phyloP scores from a whole-genome alignment of 306 rosid species.

The Prunus padus region DNA sequence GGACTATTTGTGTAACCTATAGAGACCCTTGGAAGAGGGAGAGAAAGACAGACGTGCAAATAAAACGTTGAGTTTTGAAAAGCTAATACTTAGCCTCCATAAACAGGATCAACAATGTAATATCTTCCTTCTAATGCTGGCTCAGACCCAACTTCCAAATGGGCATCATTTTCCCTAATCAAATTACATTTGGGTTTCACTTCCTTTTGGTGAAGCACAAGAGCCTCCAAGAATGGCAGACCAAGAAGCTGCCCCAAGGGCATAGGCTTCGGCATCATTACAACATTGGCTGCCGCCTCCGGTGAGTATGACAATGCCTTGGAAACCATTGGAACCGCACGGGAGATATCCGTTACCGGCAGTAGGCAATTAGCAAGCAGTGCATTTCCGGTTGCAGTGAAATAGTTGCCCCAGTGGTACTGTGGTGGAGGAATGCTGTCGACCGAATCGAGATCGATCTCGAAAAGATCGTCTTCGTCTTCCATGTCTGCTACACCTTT shows the following conservation, averaged over 20 bases:
- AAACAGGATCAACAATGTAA: background rate
- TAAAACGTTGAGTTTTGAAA: background rate
- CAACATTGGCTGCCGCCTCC: conserved; percentile 21
- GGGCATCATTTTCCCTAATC: background rate
- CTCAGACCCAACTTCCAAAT: background rate
- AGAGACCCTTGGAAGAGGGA: too few species aligned
- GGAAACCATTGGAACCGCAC: conserved; percentile 51
- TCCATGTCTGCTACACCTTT: conserved; percentile 32
- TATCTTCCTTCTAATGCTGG: background rate
- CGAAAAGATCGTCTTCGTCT: conserved; percentile 70
- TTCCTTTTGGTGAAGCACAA: conserved; percentile 20
- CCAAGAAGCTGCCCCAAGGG: conserved; percentile 48
- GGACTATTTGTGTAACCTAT: too few species aligned
- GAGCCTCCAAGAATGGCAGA: conserved; percentile 40
- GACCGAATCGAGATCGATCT: conserved; percentile 55
- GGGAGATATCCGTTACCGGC: conserved; percentile 58
- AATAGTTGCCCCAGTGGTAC: conserved; percentile 36
- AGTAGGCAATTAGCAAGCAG: conserved; percentile 70
- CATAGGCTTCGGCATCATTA: conserved; percentile 32
- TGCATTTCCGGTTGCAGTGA: conserved; percentile 41
- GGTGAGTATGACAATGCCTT: conserved; percentile 5
- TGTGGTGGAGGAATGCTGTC: conserved; percentile 35
- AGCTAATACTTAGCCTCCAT: background rate
- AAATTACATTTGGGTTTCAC: background rate
- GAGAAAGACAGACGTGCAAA: too few species aligned